Conservation (phyloP, 1,284 basidiomycete genomes). For the Cryptococcus neoformans region DNA sequence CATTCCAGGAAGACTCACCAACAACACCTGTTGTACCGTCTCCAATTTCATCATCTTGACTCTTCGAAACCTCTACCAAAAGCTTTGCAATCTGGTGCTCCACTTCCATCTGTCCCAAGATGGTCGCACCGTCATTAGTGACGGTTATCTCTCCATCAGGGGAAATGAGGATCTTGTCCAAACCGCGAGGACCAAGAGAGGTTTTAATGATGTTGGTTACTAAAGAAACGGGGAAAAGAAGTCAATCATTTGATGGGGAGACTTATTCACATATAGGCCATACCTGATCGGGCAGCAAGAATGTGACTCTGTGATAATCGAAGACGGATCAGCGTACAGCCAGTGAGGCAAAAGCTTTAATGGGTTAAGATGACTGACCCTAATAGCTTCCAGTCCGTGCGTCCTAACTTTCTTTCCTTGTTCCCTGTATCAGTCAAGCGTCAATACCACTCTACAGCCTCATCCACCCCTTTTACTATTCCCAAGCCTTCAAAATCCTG, state of each 20-base stretch:
- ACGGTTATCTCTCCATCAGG: constrained; percentile 99
- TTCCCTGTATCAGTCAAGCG: constrained; percentile 60
- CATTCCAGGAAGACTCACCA: constrained; percentile 58
- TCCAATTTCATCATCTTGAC: constrained; percentile 99
- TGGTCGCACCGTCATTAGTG: constrained; percentile 97
- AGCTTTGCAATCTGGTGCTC: constrained; percentile 99
- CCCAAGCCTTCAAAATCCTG: not conserved
- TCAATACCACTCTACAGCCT: not conserved
- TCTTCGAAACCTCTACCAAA: constrained; percentile 93
- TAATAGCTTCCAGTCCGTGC: constrained; percentile 95
- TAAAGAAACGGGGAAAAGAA: too few relatives aligned
- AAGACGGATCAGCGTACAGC: too few relatives aligned
- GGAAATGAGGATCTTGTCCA: constrained; percentile 99
- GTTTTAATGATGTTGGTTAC: constrained; percentile 95
- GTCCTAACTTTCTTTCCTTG: constrained; percentile 92
- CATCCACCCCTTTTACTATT: not conserved
- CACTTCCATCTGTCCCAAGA: constrained; percentile 94
- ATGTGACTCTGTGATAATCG: constrained; percentile 87
- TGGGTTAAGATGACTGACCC: constrained; percentile 69
- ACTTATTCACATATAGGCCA: constrained; percentile 1
- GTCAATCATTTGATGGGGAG: constrained; percentile 1
- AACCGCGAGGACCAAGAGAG: constrained; percentile 89
- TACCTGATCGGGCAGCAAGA: constrained; percentile 68
- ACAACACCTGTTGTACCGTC: constrained; percentile 99
- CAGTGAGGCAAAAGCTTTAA: too few relatives aligned